A percentile compares a stretch with the other conserved stretches of the same genome.
phyloP scores from a whole-genome alignment of 2,329 filamentous ascomycete species.

The Atkinsonella hypoxylon region DNA sequence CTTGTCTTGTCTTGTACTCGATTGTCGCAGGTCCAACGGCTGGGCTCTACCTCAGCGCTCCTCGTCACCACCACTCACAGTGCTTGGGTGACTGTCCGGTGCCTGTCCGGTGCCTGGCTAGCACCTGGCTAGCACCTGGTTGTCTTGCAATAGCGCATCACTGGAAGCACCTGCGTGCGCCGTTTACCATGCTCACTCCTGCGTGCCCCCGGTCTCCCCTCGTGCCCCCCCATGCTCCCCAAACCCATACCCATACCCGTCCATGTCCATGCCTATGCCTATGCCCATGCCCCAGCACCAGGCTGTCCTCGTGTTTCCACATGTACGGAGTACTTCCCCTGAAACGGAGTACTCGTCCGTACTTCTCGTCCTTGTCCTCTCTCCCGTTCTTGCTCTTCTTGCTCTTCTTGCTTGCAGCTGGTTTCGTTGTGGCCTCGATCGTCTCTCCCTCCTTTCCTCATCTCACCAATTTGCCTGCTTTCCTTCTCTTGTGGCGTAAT shows the following conservation, averaged over 20 bases:
- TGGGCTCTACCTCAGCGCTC: not conserved
- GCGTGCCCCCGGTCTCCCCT: not conserved
- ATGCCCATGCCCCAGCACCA: not conserved
- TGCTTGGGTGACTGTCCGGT: not conserved
- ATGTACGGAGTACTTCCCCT: not conserved
- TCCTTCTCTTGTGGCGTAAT: not conserved
- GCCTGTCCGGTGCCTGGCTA: not conserved
- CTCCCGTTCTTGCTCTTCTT: not conserved
- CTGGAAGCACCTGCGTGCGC: not conserved
- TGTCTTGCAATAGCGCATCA: not conserved
- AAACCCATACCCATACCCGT: not conserved
- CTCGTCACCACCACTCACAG: not conserved
- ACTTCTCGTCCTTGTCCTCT: not conserved
- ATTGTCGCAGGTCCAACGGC: not conserved
- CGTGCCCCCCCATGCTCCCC: too few relatives aligned
- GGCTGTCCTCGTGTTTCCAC: not conserved
- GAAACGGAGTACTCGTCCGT: not conserved
- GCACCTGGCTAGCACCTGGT: not conserved
- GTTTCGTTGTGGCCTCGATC: not conserved
- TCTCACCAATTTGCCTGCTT: not conserved
- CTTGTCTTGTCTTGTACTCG: too few relatives aligned
- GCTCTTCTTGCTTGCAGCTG: not conserved
- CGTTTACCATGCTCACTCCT: not conserved
- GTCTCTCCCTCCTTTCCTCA: not conserved
- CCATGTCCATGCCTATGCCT: too few relatives aligned